phyloP scores from a whole-genome alignment of 2,329 filamentous ascomycete genomes.

The Stagonosporopsis tanaceti region DNA sequence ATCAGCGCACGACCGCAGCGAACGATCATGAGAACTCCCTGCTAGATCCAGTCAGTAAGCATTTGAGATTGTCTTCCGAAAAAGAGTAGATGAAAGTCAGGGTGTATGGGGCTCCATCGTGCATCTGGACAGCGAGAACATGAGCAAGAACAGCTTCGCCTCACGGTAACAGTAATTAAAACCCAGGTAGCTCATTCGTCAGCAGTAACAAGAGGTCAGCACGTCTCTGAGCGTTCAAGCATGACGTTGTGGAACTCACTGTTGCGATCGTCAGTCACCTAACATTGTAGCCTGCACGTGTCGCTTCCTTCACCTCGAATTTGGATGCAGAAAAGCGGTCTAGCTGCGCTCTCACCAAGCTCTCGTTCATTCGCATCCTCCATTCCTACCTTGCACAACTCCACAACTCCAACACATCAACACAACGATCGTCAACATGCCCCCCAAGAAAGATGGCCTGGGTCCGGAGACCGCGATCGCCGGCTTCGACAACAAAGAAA shows the following conservation, averaged over 20 bases:
- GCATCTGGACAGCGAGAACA: too few species aligned
- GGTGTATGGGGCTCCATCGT: too few species aligned
- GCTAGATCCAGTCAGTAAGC: neutral
- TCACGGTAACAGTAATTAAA: too few species aligned
- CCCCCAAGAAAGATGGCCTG: constrained; percentile 31
- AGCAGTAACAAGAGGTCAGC: too few species aligned
- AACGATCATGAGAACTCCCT: neutral
- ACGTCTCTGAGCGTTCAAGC: too few species aligned
- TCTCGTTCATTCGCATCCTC: neutral
- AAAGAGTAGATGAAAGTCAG: too few species aligned
- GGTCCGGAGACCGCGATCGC: constrained; percentile 14
- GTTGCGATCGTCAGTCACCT: constrained; percentile 13
- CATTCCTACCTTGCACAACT: neutral
- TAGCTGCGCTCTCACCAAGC: neutral
- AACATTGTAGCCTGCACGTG: neutral
- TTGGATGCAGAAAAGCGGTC: neutral
- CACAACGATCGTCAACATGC: constrained; percentile 23
- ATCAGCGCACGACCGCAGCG: neutral
- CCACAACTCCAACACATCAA: neutral
- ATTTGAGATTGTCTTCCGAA: too few species aligned
- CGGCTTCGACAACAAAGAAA: constrained; percentile 36
- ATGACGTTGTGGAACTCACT: too few species aligned
- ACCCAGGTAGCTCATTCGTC: too few species aligned
- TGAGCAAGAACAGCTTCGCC: too few species aligned
- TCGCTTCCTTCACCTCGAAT: constrained; percentile 7